phyloP scores from a whole-genome alignment of 352 stramenopile genomes.

The Phytophthora fragariaefolia region DNA sequence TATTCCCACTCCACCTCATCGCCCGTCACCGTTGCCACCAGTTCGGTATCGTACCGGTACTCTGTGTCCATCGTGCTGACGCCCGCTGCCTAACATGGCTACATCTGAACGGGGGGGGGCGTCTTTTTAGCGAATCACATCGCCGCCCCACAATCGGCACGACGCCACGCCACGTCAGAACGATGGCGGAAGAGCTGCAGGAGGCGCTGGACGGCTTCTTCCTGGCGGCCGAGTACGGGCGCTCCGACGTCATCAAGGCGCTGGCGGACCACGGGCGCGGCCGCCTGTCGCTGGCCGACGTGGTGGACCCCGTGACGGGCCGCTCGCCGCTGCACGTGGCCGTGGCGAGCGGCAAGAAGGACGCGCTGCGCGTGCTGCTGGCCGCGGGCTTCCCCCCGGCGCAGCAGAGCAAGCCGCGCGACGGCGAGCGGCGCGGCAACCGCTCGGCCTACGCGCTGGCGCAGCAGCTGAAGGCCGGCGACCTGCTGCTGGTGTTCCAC shows the following conservation, averaged over 20 bases:
- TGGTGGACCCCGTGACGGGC: constrained; percentile 69
- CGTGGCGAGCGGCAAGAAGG: constrained; percentile 72
- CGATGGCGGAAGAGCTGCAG: constrained; percentile 52
- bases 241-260: constrained; percentile 86
- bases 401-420: constrained; percentile 39
- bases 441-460: constrained; percentile 73
- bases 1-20: too few species aligned
- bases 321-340: constrained; percentile 82
- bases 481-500: constrained; percentile 84
- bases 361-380: constrained; percentile 81
- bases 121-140: constrained; percentile 39
- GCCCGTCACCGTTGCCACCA: neutral
- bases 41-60: too few species aligned
- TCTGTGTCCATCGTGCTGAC: too few species aligned
- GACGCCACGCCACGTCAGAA: constrained; percentile 2
- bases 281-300: constrained; percentile 49
- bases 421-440: constrained; percentile 12
- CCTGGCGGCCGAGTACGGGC: constrained; percentile 79
- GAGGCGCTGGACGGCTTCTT: constrained; percentile 86
- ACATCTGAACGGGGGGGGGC: constrained; percentile 24
- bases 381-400: constrained; percentile 78
- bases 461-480: constrained; percentile 56
- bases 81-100: constrained; percentile 24
- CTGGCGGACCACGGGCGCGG: constrained; percentile 73
- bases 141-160: constrained; percentile 21